phyloP scores from a whole-genome alignment of 108 stramenopile species.

The Aureococcus anophagefferens region DNA sequence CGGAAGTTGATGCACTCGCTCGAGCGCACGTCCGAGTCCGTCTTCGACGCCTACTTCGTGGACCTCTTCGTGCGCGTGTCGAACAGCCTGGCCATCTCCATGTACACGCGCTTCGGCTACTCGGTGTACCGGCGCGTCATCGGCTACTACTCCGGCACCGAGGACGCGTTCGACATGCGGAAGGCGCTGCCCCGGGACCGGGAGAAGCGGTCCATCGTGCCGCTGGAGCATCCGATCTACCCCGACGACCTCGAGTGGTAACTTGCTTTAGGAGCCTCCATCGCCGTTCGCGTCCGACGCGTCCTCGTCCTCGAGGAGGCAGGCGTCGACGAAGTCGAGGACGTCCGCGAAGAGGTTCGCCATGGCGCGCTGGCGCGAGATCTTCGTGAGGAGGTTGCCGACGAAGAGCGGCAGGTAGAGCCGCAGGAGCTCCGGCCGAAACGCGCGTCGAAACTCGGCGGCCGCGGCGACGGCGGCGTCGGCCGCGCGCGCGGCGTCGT shows the following conservation, averaged over 20 bases:
- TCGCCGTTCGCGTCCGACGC: no score
- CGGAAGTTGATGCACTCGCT: conserved; percentile 86
- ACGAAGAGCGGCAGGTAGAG: no score
- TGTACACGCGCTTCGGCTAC: conserved; percentile 94
- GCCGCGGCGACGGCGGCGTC: no score
- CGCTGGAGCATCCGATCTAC: conserved; percentile 65
- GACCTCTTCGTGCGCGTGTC: conserved; percentile 91
- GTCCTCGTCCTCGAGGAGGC: no score
- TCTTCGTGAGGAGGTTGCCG: no score
- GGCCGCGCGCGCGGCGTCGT: no score
- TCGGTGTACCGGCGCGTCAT: conserved; percentile 76
- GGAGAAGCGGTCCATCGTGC: conserved; percentile 69
- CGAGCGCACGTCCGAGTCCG: conserved; percentile 59
- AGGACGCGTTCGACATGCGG: conserved; percentile 91
- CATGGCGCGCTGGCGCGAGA: no score
- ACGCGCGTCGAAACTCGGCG: no score
- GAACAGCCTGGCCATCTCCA: conserved; percentile 82
- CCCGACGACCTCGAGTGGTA: conserved; percentile 91
- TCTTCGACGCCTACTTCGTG: conserved; percentile 87
- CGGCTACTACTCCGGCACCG: conserved; percentile 73
- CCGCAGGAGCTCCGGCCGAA: no score
- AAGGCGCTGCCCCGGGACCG: conserved; percentile 76
- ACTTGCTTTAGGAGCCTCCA: no score
- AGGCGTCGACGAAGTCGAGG: no score
- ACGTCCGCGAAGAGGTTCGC: no score